These are phyloP conservation scores for Skeletonema marinoi DNA, from an alignment of 108 stramenopile species.

Conservation along the genomic window DNA sequence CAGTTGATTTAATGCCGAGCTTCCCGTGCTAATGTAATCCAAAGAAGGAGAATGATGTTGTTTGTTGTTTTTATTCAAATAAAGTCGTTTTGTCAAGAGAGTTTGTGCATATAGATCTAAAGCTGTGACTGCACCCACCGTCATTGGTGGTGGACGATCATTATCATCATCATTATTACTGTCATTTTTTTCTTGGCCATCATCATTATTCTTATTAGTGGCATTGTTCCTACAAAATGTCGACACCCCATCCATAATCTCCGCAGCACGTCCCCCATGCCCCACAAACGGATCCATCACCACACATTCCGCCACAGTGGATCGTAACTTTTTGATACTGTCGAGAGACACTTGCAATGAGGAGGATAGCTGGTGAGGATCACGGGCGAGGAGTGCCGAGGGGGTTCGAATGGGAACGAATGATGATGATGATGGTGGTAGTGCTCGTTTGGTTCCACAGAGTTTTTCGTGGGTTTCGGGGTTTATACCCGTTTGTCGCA, in stretches of 20 bases:
- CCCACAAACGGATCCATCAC: conserved; percentile 25
- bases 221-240: conserved; percentile 3
- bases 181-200: neutral
- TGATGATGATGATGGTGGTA: neutral
- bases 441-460: neutral
- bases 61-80: neutral
- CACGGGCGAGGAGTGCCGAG: conserved; percentile 46
- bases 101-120: conserved; percentile 32
- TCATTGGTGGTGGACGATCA: conserved; percentile 12
- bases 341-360: conserved; percentile 11
- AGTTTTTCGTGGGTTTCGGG: conserved; percentile 12
- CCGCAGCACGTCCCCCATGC: conserved; percentile 14
- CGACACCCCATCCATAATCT: conserved; percentile 5
- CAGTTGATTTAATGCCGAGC: conserved; percentile 27
- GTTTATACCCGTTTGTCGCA: conserved; percentile 19
- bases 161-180: neutral
- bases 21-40: conserved; percentile 31
- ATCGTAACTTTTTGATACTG: conserved; percentile 17
- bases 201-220: neutral
- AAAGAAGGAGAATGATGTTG: too few species aligned
- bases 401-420: conserved; percentile 37
- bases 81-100: neutral
- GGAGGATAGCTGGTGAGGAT: conserved; percentile 21
- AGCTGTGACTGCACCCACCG: conserved; percentile 29
- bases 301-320: conserved; percentile 14